Percentiles rank a stretch among this genome's conserved stretches.
Evolutionary conservation across 1,139 yeast genomes (phyloP).

Genomic region (Arxiozyma slooffiae): DNA sequence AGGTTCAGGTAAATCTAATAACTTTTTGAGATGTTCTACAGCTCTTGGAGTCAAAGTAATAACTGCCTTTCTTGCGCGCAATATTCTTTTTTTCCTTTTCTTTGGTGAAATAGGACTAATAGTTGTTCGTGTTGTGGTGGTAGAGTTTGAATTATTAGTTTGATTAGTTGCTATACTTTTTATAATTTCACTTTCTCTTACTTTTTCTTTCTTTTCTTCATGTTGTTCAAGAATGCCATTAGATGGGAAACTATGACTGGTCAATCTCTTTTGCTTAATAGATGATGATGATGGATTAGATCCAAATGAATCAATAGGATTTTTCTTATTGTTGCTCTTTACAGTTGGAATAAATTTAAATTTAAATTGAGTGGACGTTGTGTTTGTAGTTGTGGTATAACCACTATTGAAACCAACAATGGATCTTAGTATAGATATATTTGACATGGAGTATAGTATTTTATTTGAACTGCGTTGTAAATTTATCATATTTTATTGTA

Average conservation of each 20-base stretch:
- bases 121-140: neutral
- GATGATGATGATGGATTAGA: neutral
- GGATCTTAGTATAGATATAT: neutral
- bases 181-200: neutral
- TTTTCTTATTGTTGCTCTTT: neutral
- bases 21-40: constrained; percentile 52
- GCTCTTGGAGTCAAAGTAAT: constrained; percentile 72
- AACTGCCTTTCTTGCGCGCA: constrained; percentile 81
- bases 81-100: constrained; percentile 49
- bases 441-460: neutral
- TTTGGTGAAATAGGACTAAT: constrained; percentile 17
- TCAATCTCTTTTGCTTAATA: constrained; percentile 16
- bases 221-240: constrained; percentile 14
- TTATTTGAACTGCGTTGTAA: neutral
- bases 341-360: constrained; percentile 3
- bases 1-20: constrained; percentile 75
- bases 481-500: neutral
- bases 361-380: neutral
- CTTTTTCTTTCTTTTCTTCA: constrained; percentile 8
- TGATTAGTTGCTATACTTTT: neutral
- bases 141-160: neutral
- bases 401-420: neutral
- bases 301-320: neutral
- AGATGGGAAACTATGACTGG: constrained; percentile 26
- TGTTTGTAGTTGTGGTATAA: neutral